phyloP scores from a whole-genome alignment of 345 rosid genomes.

The Populus alba region DNA sequence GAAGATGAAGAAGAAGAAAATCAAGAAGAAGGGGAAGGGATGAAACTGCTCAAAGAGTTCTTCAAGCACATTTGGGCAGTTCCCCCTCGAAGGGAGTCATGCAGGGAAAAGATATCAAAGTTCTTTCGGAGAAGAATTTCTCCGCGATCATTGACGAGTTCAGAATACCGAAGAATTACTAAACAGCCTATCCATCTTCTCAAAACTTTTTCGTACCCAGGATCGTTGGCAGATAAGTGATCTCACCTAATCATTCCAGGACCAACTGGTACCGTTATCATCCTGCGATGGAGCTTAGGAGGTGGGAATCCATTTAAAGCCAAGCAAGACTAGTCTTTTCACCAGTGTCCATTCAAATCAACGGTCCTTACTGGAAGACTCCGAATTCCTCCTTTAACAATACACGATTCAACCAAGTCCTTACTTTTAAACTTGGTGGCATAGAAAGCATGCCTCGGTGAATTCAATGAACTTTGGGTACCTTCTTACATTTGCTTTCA shows the following conservation, averaged over 20 bases:
- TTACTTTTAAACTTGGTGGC: neutral
- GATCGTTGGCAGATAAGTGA: neutral
- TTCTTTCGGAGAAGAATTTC: neutral
- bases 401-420: neutral
- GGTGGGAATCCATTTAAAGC: constrained; percentile 14
- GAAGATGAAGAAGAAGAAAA: no score
- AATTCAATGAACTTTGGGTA: neutral
- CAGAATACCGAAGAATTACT: no score
- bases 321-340: neutral
- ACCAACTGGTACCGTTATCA: neutral
- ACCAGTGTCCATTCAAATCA: neutral
- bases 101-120: neutral
- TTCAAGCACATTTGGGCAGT: neutral
- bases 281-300: constrained; percentile 14
- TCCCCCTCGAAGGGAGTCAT: neutral
- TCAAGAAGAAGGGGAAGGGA: neutral
- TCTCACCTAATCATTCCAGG: no score
- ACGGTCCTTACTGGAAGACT: neutral
- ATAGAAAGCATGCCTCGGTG: neutral
- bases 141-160: no score
- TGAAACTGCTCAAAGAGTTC: neutral
- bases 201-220: no score
- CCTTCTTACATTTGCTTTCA: constrained; percentile 20
- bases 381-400: constrained; percentile 6
- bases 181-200: neutral